Conservation (phyloP, 805 yeast species). For the Maudiozyma bulderi region DNA sequence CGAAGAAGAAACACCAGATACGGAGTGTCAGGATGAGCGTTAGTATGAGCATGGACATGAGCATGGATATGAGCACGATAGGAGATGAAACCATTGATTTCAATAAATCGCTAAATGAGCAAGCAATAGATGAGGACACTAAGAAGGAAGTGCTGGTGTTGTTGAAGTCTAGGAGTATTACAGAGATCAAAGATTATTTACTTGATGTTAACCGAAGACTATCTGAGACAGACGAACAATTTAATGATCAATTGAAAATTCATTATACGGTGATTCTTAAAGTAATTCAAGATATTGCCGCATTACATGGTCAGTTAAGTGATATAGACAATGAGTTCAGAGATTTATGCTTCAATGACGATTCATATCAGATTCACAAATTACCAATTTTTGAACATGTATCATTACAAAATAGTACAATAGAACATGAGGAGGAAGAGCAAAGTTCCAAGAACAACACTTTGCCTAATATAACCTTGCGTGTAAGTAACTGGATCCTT, state of each 20-base stretch:
- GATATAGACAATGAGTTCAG: conserved; percentile 16
- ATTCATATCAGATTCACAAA: conserved; percentile 13
- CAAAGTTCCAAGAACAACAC: background rate
- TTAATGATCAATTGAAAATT: conserved; percentile 13
- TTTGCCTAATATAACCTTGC: conserved; percentile 6
- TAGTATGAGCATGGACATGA: background rate
- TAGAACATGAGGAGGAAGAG: background rate
- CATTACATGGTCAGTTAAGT: conserved; percentile 10
- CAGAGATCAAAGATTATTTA: conserved; percentile 10
- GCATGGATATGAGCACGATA: background rate
- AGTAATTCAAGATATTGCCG: conserved; percentile 17
- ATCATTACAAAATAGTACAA: too few species aligned
- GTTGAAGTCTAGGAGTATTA: conserved; percentile 9
- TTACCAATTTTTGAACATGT: conserved; percentile 9
- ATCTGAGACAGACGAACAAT: conserved; percentile 9
- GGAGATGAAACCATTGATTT: background rate
- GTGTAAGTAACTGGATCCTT: conserved; percentile 19
- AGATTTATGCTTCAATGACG: conserved; percentile 27
- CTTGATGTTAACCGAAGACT: conserved; percentile 2
- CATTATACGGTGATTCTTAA: conserved; percentile 20
- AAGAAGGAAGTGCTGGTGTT: conserved; percentile 6
- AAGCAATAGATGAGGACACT: background rate
- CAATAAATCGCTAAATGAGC: too few species aligned
- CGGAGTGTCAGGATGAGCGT: too few species aligned
- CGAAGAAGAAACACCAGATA: too few species aligned